Evolutionary conservation across 371 early-diverging fungal species (phyloP).

Genomic region (Sporodiniella umbellata): DNA sequence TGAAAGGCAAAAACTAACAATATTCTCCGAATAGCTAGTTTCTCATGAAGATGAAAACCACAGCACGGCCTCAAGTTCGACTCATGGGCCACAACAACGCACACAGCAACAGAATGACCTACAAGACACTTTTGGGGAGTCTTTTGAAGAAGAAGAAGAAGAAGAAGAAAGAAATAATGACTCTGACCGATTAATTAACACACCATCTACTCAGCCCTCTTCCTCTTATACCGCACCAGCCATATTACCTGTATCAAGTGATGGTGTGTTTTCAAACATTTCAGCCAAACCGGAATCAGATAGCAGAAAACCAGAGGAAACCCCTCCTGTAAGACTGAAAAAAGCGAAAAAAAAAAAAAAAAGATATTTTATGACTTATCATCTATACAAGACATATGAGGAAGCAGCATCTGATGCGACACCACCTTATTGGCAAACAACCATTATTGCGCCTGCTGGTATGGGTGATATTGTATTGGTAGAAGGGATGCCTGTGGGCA

Average conservation of each 20-base stretch:
- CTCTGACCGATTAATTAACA: constrained; percentile 1
- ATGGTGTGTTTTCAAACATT: constrained; percentile 62
- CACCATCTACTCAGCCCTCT: background rate
- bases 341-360: too few species aligned
- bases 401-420: constrained; percentile 58
- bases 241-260: constrained; percentile 31
- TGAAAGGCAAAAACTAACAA: too few species aligned
- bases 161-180: background rate
- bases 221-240: constrained; percentile 15
- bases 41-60: background rate
- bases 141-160: constrained; percentile 11
- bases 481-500: constrained; percentile 66
- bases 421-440: constrained; percentile 63
- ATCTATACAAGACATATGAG: constrained; percentile 55
- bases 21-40: background rate
- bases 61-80: background rate
- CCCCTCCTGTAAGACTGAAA: constrained; percentile 33
- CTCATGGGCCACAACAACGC: background rate
- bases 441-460: constrained; percentile 54
- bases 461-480: constrained; percentile 58
- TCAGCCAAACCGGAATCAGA: constrained; percentile 54
- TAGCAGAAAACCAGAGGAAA: constrained; percentile 30
- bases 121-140: constrained; percentile 22
- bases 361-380: background rate
- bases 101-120: constrained; percentile 18